Evolutionary conservation across 352 stramenopile genomes (phyloP).

Genomic region (Globisporangium yorkense): DNA sequence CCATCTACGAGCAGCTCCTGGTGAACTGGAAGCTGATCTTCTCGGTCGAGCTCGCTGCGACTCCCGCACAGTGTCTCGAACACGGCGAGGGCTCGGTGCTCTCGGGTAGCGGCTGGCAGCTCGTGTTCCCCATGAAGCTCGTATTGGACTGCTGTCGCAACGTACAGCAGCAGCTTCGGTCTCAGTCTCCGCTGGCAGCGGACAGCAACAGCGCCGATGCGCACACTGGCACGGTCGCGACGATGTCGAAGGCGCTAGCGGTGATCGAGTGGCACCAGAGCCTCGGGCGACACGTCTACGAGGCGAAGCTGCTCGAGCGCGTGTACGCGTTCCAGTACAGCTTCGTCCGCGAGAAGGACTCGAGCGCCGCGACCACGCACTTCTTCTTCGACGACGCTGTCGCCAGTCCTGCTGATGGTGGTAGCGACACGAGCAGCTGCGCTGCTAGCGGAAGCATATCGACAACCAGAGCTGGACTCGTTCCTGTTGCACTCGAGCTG

Average conservation of each 20-base stretch:
- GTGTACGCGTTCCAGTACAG: conserved; percentile 36
- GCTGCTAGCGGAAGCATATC: not conserved
- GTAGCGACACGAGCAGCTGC: not conserved
- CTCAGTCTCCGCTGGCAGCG: too few relatives aligned
- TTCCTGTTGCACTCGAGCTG: conserved; percentile 2
- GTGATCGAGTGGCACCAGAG: conserved; percentile 34
- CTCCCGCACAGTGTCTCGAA: conserved; percentile 25
- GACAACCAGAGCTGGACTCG: not conserved
- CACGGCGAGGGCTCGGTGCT: conserved; percentile 20
- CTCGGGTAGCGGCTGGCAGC: conserved; percentile 24
- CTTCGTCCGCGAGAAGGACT: conserved; percentile 24
- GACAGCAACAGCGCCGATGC: not conserved
- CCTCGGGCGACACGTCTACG: conserved; percentile 31
- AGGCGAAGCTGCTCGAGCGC: conserved; percentile 31
- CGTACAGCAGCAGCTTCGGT: not conserved
- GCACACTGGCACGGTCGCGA: conserved; percentile 2
- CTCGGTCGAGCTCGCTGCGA: conserved; percentile 24
- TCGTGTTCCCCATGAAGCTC: conserved; percentile 24
- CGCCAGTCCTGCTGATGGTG: not conserved
- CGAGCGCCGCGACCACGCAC: conserved; percentile 16
- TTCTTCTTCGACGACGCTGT: conserved; percentile 20
- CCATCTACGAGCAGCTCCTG: conserved; percentile 37
- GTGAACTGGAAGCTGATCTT: conserved; percentile 40
- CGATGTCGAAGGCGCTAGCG: conserved; percentile 16
- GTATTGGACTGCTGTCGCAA: conserved; percentile 24